Evolutionary conservation across 2,329 filamentous ascomycete species (phyloP), one percentile per base, ranked within the genome.

Genomic region (Rosellinia necatrix): DNA sequence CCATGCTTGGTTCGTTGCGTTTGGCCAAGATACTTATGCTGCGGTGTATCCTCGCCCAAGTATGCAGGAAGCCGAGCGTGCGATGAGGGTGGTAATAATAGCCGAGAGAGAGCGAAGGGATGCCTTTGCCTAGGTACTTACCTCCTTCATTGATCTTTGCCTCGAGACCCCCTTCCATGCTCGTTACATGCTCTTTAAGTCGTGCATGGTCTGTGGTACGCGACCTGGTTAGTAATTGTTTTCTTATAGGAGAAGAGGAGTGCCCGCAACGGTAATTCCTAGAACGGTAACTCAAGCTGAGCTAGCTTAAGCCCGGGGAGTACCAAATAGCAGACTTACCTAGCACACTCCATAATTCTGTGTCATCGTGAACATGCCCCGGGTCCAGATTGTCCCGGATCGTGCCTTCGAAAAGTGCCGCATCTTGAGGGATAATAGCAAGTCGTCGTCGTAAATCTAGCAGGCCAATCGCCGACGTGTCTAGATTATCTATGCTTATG

Each of bases 401-500:
- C 7, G 89, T 92, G 47, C 92, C 92, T 74, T 96, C 91, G 68
- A 99, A 99, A 59, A 99, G 84, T 61, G 93, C 93, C 25, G 94
- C 93, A 75, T 99, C 96, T 72, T 99, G 94, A 4, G 96, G 94
- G 64, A 99, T 99, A 69, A 99, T 99, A 51, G 94, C 93, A 43
- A 99, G 80, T 55, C 94, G 87, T 52, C 92, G 84, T 52, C 94
- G 87, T 52, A 99, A 81, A 72, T 99, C 94, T 50, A 96, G 76
- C 49, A 99, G 77, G 2, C 94, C 94, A 68, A 99, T 97, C 3
- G 85, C 86, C 50, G 91, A 93, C 10, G 94, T 96, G 74, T 97
- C 90, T 50, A 99, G 77, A 41, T 84, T 82, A 74, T 99, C 94
- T 68, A 99, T 96, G 66, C 85, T 89, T 66, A 99, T 94, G 67